Conservation (phyloP, 2,329 filamentous ascomycete species). For the Pseudogymnoascus sp. region DNA sequence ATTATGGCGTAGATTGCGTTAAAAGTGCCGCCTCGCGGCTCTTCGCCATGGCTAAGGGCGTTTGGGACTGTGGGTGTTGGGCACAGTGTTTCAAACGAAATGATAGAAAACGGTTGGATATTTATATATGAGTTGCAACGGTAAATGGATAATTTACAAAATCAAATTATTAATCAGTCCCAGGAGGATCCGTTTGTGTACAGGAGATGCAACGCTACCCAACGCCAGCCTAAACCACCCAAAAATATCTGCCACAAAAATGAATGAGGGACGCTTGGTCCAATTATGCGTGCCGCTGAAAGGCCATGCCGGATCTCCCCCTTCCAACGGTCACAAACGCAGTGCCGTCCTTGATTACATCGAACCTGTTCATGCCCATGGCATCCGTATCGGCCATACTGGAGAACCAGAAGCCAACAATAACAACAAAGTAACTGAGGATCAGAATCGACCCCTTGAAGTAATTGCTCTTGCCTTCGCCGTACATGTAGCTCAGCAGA, state of each 20-base stretch:
- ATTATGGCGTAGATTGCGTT: constrained; percentile 5
- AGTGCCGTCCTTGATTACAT: constrained; percentile 27
- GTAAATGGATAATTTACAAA: constrained; percentile 6
- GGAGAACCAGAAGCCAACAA: constrained; percentile 86
- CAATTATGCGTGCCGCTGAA: constrained; percentile 18
- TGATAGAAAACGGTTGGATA: not conserved
- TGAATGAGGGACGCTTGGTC: not conserved
- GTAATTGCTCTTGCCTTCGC: constrained; percentile 98
- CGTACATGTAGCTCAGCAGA: constrained; percentile 92
- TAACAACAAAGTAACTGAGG: constrained; percentile 84
- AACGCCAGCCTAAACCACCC: not conserved
- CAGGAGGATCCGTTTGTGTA: not conserved
- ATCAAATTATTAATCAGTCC: not conserved
- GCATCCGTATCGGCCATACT: constrained; percentile 35
- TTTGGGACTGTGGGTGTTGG: not conserved
- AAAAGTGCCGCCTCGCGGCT: constrained; percentile 3
- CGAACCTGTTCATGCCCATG: constrained; percentile 28
- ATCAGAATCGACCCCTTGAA: constrained; percentile 97
- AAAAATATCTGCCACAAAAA: not conserved
- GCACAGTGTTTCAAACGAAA: not conserved
- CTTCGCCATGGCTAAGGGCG: not conserved
- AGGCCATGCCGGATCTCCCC: constrained; percentile 24
- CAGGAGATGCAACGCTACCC: not conserved
- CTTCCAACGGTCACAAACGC: constrained; percentile 29
- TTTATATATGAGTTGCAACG: not conserved